Percentiles rank a stretch among this genome's conserved stretches.
phyloP scores from a whole-genome alignment of 768 basidiomycete genomes.

The Suillus decipiens region DNA sequence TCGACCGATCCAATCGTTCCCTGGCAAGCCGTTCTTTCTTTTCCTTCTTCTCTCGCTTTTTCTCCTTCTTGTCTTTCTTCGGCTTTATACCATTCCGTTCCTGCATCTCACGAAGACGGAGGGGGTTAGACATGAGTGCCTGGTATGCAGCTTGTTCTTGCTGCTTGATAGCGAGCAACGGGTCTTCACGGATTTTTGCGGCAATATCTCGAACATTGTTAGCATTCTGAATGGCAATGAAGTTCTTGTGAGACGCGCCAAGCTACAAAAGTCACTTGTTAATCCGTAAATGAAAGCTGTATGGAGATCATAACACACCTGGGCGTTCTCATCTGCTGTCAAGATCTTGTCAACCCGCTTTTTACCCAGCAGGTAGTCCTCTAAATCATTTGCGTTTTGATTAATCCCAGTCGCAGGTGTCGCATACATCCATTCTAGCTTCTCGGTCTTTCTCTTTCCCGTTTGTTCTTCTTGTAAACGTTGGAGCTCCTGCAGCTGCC shows the following conservation, averaged over 20 bases:
- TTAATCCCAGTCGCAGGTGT: slow-evolving; percentile 91
- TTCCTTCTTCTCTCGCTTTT: slow-evolving; percentile 56
- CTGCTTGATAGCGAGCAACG: slow-evolving; percentile 95
- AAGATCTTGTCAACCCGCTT: slow-evolving; percentile 96
- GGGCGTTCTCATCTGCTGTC: slow-evolving; percentile 89
- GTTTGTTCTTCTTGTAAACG: slow-evolving; percentile 94
- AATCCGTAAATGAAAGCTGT: slow-evolving; percentile 7
- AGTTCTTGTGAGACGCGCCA: slow-evolving; percentile 87
- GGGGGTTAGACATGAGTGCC: slow-evolving; percentile 81
- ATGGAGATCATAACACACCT: slow-evolving; percentile 44
- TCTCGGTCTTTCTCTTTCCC: slow-evolving; percentile 91
- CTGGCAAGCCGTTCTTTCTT: slow-evolving; percentile 34
- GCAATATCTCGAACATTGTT: slow-evolving; percentile 87
- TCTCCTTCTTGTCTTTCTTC: slow-evolving; percentile 72
- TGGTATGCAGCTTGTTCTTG: slow-evolving; percentile 95
- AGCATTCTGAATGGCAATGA: slow-evolving; percentile 94
- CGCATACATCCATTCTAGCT: slow-evolving; percentile 99
- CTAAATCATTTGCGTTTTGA: slow-evolving; percentile 87
- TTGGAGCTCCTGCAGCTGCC: slow-evolving; percentile 95
- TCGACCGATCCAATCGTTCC: slow-evolving; percentile 32
- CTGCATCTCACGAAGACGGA: slow-evolving; percentile 80
- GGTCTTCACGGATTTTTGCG: slow-evolving; percentile 95
- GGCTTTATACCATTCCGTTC: slow-evolving; percentile 79
- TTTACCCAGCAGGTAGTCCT: slow-evolving; percentile 96
- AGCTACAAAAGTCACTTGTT: slow-evolving; percentile 45